phyloP scores from a whole-genome alignment of 2,329 filamentous ascomycete genomes.

The Ramularia collo-cygni region DNA sequence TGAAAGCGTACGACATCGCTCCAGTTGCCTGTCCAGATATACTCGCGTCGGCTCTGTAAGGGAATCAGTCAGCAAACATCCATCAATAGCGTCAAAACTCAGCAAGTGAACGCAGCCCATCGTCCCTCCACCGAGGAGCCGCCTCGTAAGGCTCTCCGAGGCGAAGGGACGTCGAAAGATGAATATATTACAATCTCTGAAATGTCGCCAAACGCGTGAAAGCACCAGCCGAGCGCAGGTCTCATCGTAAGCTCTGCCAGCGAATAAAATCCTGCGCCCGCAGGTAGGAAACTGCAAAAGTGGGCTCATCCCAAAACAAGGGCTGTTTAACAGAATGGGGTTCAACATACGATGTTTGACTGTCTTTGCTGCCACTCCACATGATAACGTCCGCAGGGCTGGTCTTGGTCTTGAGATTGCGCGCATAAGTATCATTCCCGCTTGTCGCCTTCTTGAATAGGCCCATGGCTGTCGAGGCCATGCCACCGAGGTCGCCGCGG shows the following conservation, averaged over 20 bases:
- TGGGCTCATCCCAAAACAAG: constrained; percentile 1
- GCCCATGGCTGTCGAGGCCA: constrained; percentile 71
- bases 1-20: constrained; percentile 98
- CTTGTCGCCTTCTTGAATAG: constrained; percentile 81
- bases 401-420: constrained; percentile 80
- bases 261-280: no score
- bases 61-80: constrained; percentile 12
- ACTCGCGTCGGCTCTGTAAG: constrained; percentile 71
- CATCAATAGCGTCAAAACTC: background rate
- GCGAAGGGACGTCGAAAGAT: constrained; percentile 19
- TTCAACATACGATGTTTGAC: constrained; percentile 75
- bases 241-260: no score
- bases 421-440: constrained; percentile 72
- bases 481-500: constrained; percentile 73
- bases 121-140: constrained; percentile 22
- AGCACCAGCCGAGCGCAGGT: no score
- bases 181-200: constrained; percentile 12
- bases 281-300: background rate
- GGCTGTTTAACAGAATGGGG: constrained; percentile 19
- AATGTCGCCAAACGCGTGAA: constrained; percentile 7
- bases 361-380: constrained; percentile 96
- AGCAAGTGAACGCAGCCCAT: constrained; percentile 27
- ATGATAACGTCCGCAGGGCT: constrained; percentile 93
- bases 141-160: constrained; percentile 20
- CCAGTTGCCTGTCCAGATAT: constrained; percentile 86